A percentile compares a stretch with the other conserved stretches of the same genome.
Evolutionary conservation across 2,329 filamentous ascomycete species (phyloP).

Genomic region (Talaromyces sp.): DNA sequence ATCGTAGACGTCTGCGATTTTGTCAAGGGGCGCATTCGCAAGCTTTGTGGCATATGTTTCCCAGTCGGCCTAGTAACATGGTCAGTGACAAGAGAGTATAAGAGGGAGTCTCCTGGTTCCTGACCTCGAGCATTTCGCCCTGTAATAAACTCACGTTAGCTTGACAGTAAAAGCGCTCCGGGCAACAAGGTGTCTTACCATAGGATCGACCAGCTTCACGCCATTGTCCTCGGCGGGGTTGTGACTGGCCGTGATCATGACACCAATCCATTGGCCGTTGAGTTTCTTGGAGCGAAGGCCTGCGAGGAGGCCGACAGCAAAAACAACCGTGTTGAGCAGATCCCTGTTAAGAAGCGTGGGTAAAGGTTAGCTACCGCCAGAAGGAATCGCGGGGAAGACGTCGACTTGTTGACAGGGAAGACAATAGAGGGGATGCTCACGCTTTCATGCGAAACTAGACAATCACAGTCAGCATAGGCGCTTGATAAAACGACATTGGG

Average conservation of each 20-base stretch:
- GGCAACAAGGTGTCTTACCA: slow-evolving; percentile 46
- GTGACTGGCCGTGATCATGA: slow-evolving; percentile 95
- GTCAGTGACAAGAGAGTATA: slow-evolving; percentile 19
- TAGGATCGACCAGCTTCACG: slow-evolving; percentile 92
- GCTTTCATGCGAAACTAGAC: slow-evolving; percentile 65
- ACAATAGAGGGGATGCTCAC: slow-evolving; percentile 41
- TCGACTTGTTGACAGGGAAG: slow-evolving; percentile 22
- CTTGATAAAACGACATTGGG: not conserved
- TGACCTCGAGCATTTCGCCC: slow-evolving; percentile 93
- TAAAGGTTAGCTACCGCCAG: slow-evolving; percentile 10
- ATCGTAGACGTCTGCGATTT: slow-evolving; percentile 72
- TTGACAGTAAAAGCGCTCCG: slow-evolving; percentile 9
- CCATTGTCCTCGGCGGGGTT: slow-evolving; percentile 88
- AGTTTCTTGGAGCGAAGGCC: slow-evolving; percentile 85
- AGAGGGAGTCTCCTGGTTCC: slow-evolving; percentile 16
- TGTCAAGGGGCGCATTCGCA: slow-evolving; percentile 75
- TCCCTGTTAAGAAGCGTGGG: slow-evolving; percentile 48
- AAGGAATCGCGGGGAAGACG: slow-evolving; percentile 19
- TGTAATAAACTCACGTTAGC: slow-evolving; percentile 25
- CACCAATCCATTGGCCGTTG: slow-evolving; percentile 83
- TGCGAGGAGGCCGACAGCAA: slow-evolving; percentile 85
- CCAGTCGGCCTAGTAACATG: slow-evolving; percentile 63
- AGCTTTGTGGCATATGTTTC: slow-evolving; percentile 82
- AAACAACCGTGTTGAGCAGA: slow-evolving; percentile 86
- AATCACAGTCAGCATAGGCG: not conserved